Percentiles rank a stretch among this genome's conserved stretches.
Evolutionary conservation across 1,284 basidiomycete species (phyloP).

Genomic region (Sparassis latifolia): DNA sequence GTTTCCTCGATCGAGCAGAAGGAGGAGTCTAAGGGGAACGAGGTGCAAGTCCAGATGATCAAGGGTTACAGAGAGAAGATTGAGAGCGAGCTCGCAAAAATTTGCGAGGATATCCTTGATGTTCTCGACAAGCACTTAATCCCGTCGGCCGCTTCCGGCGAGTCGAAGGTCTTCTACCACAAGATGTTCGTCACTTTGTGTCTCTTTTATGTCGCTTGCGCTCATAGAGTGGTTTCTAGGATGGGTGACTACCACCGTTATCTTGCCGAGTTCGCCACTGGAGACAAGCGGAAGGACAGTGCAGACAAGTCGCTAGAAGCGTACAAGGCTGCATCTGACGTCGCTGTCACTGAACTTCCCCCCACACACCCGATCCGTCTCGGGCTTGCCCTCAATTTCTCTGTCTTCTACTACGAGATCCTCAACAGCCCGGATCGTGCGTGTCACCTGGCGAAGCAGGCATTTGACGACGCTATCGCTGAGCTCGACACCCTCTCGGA

Average conservation of each 20-base stretch:
- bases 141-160: constrained; percentile 94
- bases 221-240: constrained; percentile 39
- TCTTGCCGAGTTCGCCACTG: constrained; percentile 98
- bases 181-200: constrained; percentile 76
- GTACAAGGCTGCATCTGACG: constrained; percentile 99
- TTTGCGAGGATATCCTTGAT: constrained; percentile 99
- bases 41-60: constrained; percentile 97
- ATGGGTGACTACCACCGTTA: constrained; percentile 99
- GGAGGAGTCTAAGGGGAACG: constrained; percentile 99
- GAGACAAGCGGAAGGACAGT: constrained; percentile 97
- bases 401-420: constrained; percentile 99
- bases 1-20: constrained; percentile 99
- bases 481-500: constrained; percentile 99
- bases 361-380: constrained; percentile 99
- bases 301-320: constrained; percentile 99
- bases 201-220: neutral
- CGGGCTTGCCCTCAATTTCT: constrained; percentile 99
- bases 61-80: constrained; percentile 99
- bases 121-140: constrained; percentile 99
- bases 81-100: constrained; percentile 95
- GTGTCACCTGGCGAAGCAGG: constrained; percentile 99
- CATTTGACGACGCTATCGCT: constrained; percentile 99
- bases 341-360: constrained; percentile 95
- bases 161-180: constrained; percentile 99
- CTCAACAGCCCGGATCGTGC: constrained; percentile 99